Conservation (phyloP, 345 rosid species). For the Mangifera indica region DNA sequence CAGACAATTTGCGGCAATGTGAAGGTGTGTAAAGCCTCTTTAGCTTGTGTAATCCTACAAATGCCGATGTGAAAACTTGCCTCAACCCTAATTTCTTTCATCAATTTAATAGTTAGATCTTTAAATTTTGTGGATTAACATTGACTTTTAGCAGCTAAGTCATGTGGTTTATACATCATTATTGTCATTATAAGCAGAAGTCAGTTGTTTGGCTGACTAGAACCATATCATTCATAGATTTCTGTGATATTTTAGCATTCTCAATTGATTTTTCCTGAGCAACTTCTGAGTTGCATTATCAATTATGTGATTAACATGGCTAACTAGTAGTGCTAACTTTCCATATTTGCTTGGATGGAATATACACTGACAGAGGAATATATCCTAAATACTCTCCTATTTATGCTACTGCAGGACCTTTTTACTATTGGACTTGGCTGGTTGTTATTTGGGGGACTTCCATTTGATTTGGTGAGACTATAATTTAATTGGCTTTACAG, state of each 20-base stretch:
- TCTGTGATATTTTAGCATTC: neutral
- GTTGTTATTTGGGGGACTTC: conserved; percentile 73
- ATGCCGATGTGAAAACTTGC: conserved; percentile 1
- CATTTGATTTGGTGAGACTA: conserved; percentile 54
- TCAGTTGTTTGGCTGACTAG: neutral
- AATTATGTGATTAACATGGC: neutral
- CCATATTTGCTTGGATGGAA: neutral
- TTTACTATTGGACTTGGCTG: conserved; percentile 73
- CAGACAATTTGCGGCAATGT: conserved; percentile 75
- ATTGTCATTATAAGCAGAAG: neutral
- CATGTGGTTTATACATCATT: neutral
- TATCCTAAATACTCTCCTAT: conserved; percentile 1
- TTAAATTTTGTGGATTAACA: neutral
- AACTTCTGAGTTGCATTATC: neutral
- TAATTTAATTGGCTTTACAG: neutral
- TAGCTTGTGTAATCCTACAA: neutral
- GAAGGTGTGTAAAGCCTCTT: conserved; percentile 41
- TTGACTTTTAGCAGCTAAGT: neutral
- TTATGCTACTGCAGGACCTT: conserved; percentile 48
- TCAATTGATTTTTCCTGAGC: neutral
- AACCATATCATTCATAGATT: neutral
- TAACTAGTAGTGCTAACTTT: neutral
- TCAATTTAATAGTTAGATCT: neutral
- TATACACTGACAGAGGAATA: neutral
- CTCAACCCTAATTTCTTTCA: neutral